These are phyloP conservation scores for Scenedesmus sp. DNA, from an alignment of 163 green algal genomes.

Conservation along the genomic window DNA sequence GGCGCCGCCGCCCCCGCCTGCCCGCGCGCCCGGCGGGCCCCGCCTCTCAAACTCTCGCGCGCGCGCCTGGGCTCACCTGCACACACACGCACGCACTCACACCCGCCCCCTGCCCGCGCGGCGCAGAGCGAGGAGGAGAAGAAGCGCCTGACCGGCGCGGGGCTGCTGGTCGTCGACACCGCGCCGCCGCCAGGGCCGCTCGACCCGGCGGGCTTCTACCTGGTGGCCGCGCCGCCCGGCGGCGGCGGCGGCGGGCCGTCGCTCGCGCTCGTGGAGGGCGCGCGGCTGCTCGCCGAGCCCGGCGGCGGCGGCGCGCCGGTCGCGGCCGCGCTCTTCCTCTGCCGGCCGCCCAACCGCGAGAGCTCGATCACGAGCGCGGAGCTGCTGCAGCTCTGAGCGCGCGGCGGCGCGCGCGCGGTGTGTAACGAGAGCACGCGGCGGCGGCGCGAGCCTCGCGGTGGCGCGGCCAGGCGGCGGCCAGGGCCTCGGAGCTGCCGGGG, in stretches of 20 bases:
- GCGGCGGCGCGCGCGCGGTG: too few relatives aligned
- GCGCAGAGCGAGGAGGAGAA: constrained; percentile 68
- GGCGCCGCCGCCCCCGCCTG: too few relatives aligned
- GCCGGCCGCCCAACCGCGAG: constrained; percentile 39
- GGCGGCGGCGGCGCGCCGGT: background rate
- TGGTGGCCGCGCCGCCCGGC: background rate
- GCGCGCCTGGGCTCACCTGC: too few relatives aligned
- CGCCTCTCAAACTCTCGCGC: too few relatives aligned
- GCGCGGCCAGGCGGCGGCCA: too few relatives aligned
- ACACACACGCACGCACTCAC: too few relatives aligned
- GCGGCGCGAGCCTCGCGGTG: too few relatives aligned
- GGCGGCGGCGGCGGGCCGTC: too few relatives aligned
- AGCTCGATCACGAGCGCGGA: constrained; percentile 19
- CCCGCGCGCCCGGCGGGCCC: too few relatives aligned
- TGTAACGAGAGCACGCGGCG: too few relatives aligned
- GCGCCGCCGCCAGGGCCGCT: background rate
- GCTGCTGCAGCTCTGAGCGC: constrained; percentile 48
- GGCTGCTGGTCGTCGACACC: constrained; percentile 71
- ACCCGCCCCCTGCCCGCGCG: too few relatives aligned
- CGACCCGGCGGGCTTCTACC: constrained; percentile 34
- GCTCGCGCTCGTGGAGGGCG: constrained; percentile 21
- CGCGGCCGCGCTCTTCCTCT: constrained; percentile 44
- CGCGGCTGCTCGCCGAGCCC: background rate
- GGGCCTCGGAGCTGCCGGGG: too few relatives aligned
- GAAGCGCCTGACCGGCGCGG: constrained; percentile 58